Percentiles rank a stretch among this genome's conserved stretches.
Conservation (phyloP, 1,284 basidiomycete species). For the Boletus sp. region DNA sequence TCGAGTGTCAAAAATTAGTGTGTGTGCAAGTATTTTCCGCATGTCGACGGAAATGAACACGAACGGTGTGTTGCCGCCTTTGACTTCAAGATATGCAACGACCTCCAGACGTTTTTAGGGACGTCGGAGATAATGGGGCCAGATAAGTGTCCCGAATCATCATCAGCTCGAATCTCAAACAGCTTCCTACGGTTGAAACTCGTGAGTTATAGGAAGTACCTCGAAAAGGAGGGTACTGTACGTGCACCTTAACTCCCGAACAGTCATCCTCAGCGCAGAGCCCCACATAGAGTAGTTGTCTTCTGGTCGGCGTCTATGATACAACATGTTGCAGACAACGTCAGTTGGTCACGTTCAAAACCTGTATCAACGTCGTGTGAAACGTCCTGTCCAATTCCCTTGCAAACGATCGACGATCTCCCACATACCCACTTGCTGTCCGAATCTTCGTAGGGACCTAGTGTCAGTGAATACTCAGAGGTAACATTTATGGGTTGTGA, state of each 20-base stretch:
- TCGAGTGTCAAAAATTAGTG: not conserved
- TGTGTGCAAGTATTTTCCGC: not conserved
- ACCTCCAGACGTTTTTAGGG: too few relatives aligned
- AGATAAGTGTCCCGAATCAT: not conserved
- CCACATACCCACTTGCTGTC: too few relatives aligned
- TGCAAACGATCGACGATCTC: not conserved
- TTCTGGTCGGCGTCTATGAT: not conserved
- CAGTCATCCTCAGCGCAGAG: too few relatives aligned
- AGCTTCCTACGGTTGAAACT: not conserved
- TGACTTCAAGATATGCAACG: not conserved
- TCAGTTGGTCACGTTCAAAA: not conserved
- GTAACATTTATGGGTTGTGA: not conserved
- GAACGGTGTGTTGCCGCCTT: not conserved
- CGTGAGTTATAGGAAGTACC: not conserved
- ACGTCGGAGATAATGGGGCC: not conserved
- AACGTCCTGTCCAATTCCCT: not conserved
- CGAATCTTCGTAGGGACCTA: too few relatives aligned
- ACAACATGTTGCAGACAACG: not conserved
- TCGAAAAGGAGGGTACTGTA: not conserved
- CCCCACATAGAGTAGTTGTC: not conserved
- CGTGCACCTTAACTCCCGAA: not conserved
- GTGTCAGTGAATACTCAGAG: not conserved
- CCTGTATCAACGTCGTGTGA: not conserved
- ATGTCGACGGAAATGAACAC: not conserved
- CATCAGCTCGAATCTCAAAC: not conserved